Percentiles rank a stretch among this genome's conserved stretches.
These are phyloP conservation scores for Triticum aestivum DNA, from an alignment of 176 grass and related monocot species.

Conservation along the genomic window IWGSC_CS_RefSeq_v2.1 NC_057814.1:537479241-537479740, in stretches of 20 bases:
- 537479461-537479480: neutral
- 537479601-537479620: slow-evolving; percentile 35
- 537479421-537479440: neutral
- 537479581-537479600: slow-evolving; percentile 38
- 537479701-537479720: slow-evolving; percentile 32
- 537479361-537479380: slow-evolving; percentile 54
- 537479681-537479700: slow-evolving; percentile 49
- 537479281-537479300: slow-evolving; percentile 24
- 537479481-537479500: slow-evolving; percentile 46
- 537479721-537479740: neutral
- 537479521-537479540: slow-evolving; percentile 51
- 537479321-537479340: slow-evolving; percentile 94
- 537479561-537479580: neutral
- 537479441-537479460: neutral
- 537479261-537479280: slow-evolving; percentile 84
- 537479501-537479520: slow-evolving; percentile 71
- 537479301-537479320: slow-evolving; percentile 55
- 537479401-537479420: neutral
- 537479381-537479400: neutral
- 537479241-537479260: slow-evolving; percentile 95
- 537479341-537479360: slow-evolving; percentile 95
- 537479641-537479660: slow-evolving; percentile 5
- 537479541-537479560: slow-evolving; percentile 2
- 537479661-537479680: slow-evolving; percentile 10
- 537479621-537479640: slow-evolving; percentile 40